A percentile compares a stretch with the other conserved stretches of the same genome.
phyloP scores from a whole-genome alignment of 148 eudicot genomes.

The Silene uniflora region DNA sequence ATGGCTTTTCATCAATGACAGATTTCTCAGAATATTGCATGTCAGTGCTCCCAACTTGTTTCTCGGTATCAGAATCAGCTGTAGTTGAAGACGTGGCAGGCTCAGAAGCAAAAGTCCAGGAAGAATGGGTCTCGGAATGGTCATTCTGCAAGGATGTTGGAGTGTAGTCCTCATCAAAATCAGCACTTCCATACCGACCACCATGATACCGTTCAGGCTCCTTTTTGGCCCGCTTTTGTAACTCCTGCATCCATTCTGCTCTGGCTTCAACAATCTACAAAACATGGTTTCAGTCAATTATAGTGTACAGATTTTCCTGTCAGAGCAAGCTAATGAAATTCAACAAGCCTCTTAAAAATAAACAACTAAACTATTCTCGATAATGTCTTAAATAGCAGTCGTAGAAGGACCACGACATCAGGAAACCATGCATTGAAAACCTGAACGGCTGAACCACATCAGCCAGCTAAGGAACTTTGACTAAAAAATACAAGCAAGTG shows the following conservation, averaged over 20 bases:
- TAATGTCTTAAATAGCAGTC: no score
- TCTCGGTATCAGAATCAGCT: conserved; percentile 45
- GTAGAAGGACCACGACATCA: no score
- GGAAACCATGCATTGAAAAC: no score
- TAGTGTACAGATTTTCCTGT: no score
- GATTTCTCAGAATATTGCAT: conserved; percentile 46
- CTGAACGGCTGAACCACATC: no score
- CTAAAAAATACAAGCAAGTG: no score
- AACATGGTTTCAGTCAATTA: conserved; percentile 12
- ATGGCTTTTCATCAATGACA: conserved; percentile 46
- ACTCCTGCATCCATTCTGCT: conserved; percentile 82
- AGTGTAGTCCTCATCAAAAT: conserved; percentile 40
- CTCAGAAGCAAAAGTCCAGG: conserved; percentile 37
- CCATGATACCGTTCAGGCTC: conserved; percentile 40
- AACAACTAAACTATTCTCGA: no score
- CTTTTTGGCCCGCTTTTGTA: conserved; percentile 62
- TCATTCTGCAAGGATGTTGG: conserved; percentile 30
- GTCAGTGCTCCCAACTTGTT: conserved; percentile 38
- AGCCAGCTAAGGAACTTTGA: no score
- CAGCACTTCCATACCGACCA: conserved; percentile 35
- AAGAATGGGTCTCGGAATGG: conserved; percentile 31
- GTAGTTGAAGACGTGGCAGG: conserved; percentile 34
- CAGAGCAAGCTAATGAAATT: no score
- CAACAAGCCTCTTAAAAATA: no score
- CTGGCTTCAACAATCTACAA: conserved; percentile 62